A percentile compares a stretch with the other conserved stretches of the same genome.
Conservation (phyloP, 345 rosid species). For the Corchorus olitorius region DNA sequence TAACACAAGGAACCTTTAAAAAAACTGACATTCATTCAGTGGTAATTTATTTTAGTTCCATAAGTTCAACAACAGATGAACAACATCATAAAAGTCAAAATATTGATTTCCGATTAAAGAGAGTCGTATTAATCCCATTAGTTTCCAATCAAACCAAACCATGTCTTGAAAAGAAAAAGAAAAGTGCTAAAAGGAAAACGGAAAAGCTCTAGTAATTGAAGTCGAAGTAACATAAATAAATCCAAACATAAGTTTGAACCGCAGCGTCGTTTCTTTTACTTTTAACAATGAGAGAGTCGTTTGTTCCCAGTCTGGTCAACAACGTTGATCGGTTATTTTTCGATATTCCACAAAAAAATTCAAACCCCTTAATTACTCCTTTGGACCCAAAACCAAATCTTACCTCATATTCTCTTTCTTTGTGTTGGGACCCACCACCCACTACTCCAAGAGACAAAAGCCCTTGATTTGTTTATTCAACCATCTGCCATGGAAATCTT, state of each 20-base stretch:
- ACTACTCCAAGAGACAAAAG: slow-evolving; percentile 26
- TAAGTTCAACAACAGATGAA: too few species aligned
- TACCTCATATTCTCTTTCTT: not conserved
- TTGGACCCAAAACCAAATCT: not conserved
- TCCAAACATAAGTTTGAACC: not conserved
- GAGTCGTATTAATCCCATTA: not conserved
- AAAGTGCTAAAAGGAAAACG: not conserved
- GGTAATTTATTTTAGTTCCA: too few species aligned
- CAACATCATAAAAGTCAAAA: not conserved
- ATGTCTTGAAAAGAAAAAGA: not conserved
- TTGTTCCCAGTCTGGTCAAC: slow-evolving; percentile 11
- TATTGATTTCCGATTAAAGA: not conserved
- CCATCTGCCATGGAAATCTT: not conserved
- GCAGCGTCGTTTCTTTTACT: not conserved
- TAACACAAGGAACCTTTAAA: too few species aligned
- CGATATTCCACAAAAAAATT: not conserved
- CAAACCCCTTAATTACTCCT: slow-evolving; percentile 13
- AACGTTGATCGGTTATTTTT: not conserved
- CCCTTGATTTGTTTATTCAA: slow-evolving; percentile 36
- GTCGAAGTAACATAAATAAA: too few species aligned
- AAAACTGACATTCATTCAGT: too few species aligned
- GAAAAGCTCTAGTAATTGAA: not conserved
- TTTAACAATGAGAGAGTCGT: not conserved
- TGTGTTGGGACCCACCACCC: slow-evolving; percentile 24
- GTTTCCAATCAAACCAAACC: not conserved